Conservation (phyloP, 371 early-diverging fungal species). For the Mucor circinelloides region DNA sequence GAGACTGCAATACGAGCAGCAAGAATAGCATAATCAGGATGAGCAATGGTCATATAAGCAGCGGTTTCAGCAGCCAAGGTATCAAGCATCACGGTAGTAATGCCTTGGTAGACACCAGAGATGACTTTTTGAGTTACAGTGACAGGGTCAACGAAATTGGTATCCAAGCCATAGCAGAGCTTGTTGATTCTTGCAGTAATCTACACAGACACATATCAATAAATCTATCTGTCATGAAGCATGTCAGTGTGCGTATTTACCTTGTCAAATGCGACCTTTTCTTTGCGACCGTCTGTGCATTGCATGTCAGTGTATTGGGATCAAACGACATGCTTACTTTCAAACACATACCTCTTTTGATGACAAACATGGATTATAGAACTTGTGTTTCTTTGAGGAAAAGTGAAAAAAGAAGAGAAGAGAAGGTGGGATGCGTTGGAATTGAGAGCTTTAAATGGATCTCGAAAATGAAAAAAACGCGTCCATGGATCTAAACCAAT, state of each 20-base stretch:
- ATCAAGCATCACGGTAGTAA: slow-evolving; percentile 95
- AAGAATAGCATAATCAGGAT: slow-evolving; percentile 97
- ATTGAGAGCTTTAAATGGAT: background rate
- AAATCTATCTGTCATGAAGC: background rate
- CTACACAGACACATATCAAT: slow-evolving; percentile 48
- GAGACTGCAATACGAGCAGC: slow-evolving; percentile 98
- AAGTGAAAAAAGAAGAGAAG: background rate
- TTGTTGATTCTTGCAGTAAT: slow-evolving; percentile 86
- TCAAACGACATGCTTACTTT: background rate
- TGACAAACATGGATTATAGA: background rate
- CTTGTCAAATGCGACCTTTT: slow-evolving; percentile 87
- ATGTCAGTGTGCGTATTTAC: slow-evolving; percentile 14
- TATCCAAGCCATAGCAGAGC: slow-evolving; percentile 93
- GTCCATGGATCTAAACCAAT: background rate
- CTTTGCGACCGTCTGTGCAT: slow-evolving; percentile 71
- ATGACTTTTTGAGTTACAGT: slow-evolving; percentile 95
- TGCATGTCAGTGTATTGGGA: background rate
- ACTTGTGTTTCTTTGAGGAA: background rate
- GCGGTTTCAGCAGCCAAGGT: slow-evolving; percentile 97
- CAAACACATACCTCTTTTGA: background rate
- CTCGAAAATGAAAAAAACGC: slow-evolving; percentile 1
- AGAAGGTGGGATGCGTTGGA: background rate
- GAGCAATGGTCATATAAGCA: slow-evolving; percentile 96
- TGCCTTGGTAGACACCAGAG: slow-evolving; percentile 95
- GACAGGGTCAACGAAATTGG: slow-evolving; percentile 90